These are phyloP conservation scores for Candida glucosophila DNA, from an alignment of 1,139 yeast species.

Conservation along the genomic window DNA sequence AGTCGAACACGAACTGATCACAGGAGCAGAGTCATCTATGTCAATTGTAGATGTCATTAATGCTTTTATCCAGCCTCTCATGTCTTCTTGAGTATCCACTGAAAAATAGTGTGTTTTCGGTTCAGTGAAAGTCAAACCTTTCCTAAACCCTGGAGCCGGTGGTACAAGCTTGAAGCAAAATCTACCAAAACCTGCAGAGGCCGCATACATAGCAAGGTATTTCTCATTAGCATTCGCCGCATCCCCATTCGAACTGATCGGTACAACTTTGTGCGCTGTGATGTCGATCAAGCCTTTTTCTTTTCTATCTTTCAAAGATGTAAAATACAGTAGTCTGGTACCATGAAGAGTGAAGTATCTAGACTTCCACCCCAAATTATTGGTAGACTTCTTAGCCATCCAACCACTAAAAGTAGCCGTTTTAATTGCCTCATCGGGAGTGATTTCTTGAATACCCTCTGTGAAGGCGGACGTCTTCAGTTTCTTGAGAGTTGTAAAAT, in stretches of 20 bases:
- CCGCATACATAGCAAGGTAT: slow-evolving; percentile 78
- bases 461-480: slow-evolving; percentile 85
- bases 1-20: slow-evolving; percentile 87
- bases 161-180: slow-evolving; percentile 90
- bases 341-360: slow-evolving; percentile 88
- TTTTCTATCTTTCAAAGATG: slow-evolving; percentile 66
- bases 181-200: slow-evolving; percentile 87
- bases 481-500: slow-evolving; percentile 35
- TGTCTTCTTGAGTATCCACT: slow-evolving; percentile 81
- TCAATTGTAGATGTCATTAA: slow-evolving; percentile 94
- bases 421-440: slow-evolving; percentile 73
- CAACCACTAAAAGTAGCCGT: slow-evolving; percentile 81
- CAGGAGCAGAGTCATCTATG: slow-evolving; percentile 87
- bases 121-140: slow-evolving; percentile 92
- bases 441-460: slow-evolving; percentile 75
- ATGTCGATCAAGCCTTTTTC: slow-evolving; percentile 94
- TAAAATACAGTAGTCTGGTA: slow-evolving; percentile 82
- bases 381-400: slow-evolving; percentile 86
- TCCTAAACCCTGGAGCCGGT: slow-evolving; percentile 95
- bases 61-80: slow-evolving; percentile 95
- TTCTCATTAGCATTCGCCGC: slow-evolving; percentile 64
- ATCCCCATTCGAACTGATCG: slow-evolving; percentile 38
- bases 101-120: slow-evolving; percentile 96
- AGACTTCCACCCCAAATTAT: slow-evolving; percentile 84
- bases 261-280: slow-evolving; percentile 86